Evolutionary conservation across 2,329 filamentous ascomycete genomes (phyloP).

Genomic region (Curvularia eragrostidis): DNA sequence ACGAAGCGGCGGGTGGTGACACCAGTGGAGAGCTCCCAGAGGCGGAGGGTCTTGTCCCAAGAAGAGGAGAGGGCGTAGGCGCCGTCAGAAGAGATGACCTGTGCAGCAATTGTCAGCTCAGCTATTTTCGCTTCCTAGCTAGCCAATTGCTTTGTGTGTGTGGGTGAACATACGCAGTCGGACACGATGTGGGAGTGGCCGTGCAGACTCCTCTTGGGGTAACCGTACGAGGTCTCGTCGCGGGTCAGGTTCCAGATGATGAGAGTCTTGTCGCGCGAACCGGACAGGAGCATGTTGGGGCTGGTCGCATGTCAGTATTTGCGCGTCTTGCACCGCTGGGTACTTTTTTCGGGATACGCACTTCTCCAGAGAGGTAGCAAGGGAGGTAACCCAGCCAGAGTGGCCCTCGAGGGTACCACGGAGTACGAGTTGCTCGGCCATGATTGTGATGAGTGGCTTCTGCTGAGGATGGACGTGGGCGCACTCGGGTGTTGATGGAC

Average conservation of each 20-base stretch:
- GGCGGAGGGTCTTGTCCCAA: conserved; percentile 99
- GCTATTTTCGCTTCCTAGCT: conserved; percentile 29
- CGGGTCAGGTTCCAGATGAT: conserved; percentile 99
- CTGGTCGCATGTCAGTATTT: conserved; percentile 56
- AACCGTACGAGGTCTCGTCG: conserved; percentile 97
- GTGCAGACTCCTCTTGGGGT: conserved; percentile 98
- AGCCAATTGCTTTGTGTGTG: conserved; percentile 36
- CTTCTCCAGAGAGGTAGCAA: conserved; percentile 99
- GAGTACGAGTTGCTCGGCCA: conserved; percentile 94
- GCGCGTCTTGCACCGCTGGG: conserved; percentile 20
- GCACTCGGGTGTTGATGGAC: conserved; percentile 39
- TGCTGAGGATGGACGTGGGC: conserved; percentile 41
- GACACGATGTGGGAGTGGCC: conserved; percentile 99
- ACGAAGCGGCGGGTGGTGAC: conserved; percentile 98
- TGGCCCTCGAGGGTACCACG: conserved; percentile 98
- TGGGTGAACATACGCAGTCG: conserved; percentile 83
- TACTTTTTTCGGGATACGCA: conserved; percentile 49
- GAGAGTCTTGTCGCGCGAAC: conserved; percentile 95
- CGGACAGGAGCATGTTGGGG: conserved; percentile 99
- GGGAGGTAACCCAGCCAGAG: conserved; percentile 98
- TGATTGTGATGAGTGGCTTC: conserved; percentile 56
- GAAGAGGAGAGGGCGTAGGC: conserved; percentile 98
- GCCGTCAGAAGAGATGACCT: conserved; percentile 99
- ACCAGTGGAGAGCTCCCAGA: conserved; percentile 98
- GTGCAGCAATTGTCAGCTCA: conserved; percentile 48